A percentile compares a stretch with the other conserved stretches of the same genome.
These are phyloP conservation scores for Coniochaeta pulveracea DNA, from an alignment of 2,329 filamentous ascomycete genomes.

Conservation along the genomic window DNA sequence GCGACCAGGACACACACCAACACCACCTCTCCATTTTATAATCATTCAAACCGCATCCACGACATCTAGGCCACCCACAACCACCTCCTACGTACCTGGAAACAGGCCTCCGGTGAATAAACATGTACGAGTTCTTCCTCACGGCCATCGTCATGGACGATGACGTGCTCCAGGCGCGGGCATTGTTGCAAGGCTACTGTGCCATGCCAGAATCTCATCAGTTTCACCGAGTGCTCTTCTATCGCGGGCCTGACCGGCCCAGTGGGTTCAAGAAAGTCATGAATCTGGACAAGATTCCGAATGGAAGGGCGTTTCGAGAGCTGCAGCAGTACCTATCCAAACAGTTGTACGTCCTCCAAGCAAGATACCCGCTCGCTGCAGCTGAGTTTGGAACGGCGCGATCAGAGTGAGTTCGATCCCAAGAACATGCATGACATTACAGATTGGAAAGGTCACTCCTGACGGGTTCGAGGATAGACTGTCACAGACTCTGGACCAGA, in stretches of 20 bases:
- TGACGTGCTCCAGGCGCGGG: conserved; percentile 37
- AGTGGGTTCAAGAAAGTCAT: conserved; percentile 11
- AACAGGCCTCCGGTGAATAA: too few relatives aligned
- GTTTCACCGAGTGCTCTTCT: conserved; percentile 41
- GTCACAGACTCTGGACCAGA: conserved; percentile 21
- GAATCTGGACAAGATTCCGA: conserved; percentile 18
- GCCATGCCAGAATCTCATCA: conserved; percentile 41
- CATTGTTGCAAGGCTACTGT: conserved; percentile 44
- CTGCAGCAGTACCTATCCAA: conserved; percentile 41
- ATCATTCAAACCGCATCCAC: too few relatives aligned
- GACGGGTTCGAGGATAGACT: too few relatives aligned
- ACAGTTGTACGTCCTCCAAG: conserved; percentile 45
- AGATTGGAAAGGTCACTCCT: too few relatives aligned
- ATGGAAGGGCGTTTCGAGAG: conserved; percentile 32
- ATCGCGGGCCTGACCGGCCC: conserved; percentile 8
- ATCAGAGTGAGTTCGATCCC: too few relatives aligned
- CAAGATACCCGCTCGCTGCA: conserved; percentile 40
- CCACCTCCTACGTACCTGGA: too few relatives aligned
- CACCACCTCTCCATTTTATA: too few relatives aligned
- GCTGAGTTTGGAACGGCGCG: conserved; percentile 16
- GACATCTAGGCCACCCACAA: too few relatives aligned
- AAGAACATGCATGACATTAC: conserved; percentile 3
- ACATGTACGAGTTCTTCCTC: conserved; percentile 38
- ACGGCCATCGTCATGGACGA: conserved; percentile 38
- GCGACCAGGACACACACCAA: too few relatives aligned